These are phyloP conservation scores for Hydnum rufescens DNA, from an alignment of 768 basidiomycete species.

Conservation along the genomic window DNA sequence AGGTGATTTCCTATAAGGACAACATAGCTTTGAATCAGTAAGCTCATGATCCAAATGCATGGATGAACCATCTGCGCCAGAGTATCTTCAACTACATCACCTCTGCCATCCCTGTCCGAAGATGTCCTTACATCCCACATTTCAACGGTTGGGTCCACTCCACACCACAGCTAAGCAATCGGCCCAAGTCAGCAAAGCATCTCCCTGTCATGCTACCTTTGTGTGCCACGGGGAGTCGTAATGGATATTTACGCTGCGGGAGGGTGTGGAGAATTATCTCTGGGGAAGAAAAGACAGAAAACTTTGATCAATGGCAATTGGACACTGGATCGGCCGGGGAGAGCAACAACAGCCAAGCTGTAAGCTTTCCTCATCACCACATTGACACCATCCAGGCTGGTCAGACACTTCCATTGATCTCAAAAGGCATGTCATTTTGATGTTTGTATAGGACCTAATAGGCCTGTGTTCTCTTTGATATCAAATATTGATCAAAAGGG, in stretches of 20 bases:
- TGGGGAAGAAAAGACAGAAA: conserved; percentile 15
- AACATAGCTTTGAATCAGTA: not conserved
- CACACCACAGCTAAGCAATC: conserved; percentile 63
- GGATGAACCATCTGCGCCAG: not conserved
- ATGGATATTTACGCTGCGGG: conserved; percentile 31
- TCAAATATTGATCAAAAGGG: too few species aligned
- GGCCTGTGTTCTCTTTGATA: too few species aligned
- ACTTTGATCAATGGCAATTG: not conserved
- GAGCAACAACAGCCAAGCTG: conserved; percentile 59
- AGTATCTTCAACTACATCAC: conserved; percentile 8
- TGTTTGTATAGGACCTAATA: too few species aligned
- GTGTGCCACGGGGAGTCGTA: conserved; percentile 50
- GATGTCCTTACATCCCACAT: conserved; percentile 38
- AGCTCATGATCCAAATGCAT: not conserved
- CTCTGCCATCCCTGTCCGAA: conserved; percentile 12
- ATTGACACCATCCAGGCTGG: conserved; percentile 90
- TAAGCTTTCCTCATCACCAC: conserved; percentile 52
- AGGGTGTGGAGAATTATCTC: conserved; percentile 78
- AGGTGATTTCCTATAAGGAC: conserved; percentile 31
- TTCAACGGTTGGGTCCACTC: conserved; percentile 66
- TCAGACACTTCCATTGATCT: too few species aligned
- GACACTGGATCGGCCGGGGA: conserved; percentile 89
- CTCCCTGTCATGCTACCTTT: conserved; percentile 72
- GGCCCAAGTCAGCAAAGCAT: conserved; percentile 43
- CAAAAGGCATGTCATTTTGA: too few species aligned